Evolutionary conservation across 805 yeast genomes (phyloP), one percentile per base, ranked within the genome.

Genomic region (Kazachstania africana): DNA sequence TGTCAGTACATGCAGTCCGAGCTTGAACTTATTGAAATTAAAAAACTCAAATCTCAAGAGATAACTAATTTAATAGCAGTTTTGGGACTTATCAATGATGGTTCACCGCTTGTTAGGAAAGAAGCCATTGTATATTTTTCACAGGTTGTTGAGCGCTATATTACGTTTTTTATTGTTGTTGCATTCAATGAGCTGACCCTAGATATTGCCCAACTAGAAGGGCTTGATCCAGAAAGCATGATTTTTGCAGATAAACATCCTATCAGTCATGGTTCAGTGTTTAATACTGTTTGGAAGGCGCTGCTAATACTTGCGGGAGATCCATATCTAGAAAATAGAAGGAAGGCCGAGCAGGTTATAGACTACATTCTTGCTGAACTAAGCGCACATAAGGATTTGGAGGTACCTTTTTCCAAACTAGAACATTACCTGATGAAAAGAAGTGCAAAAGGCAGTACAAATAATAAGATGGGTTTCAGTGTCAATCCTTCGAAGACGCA

Each of bases 191-290:
- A 84, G 42, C 50, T 91, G 17, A 84, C 80, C 36, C 91, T 78
- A 40, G 95, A 87, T 43, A 67, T 78, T 21, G 70, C 77, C 0
- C 61, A 77, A 32, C 58, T 72, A 35, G 83, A 78, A 27, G 41
- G 42, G 6, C 17, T 33, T 5, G 48, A 44, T 26, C 30, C 45
- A 5, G 46, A 42, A 5, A 39, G 39, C 3, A 37, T 42, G 2
- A 42, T 42, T 13, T 43, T 45, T 16, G 37, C 47, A 36, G 69
- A 73, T 35, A 73, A 81, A 30, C 60, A 63, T 32, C 66, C 77
- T 20, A 81, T 93, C 1, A 91, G 95, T 0, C 81, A 83, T 50
- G 94, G 95, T 1, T 78, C 95, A 0, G 68, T 84, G 6, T 83
- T 79, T 52, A 71, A 83, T 33, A 79, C 94, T 1, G 72, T 79